Evolutionary conservation across 768 basidiomycete species (phyloP).

Genomic region (Serendipita sp.): DNA sequence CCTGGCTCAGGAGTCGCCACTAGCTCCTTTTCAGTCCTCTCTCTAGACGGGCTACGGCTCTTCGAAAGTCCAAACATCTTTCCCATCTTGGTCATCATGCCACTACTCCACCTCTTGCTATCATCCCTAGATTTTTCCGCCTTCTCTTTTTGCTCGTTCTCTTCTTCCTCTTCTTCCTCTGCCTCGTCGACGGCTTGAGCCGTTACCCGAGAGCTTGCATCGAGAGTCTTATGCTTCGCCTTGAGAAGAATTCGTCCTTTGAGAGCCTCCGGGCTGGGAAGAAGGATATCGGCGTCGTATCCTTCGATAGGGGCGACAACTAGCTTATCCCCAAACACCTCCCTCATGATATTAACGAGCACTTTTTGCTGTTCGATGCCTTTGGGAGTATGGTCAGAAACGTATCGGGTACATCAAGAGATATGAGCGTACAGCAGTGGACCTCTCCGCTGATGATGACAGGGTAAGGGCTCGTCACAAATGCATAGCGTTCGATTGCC

Average conservation of each 20-base stretch:
- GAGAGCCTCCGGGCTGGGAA: conserved; percentile 80
- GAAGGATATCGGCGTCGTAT: conserved; percentile 20
- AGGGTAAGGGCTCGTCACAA: conserved; percentile 80
- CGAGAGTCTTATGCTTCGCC: conserved; percentile 47
- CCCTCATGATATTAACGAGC: conserved; percentile 58
- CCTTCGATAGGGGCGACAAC: conserved; percentile 34
- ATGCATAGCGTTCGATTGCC: conserved; percentile 81
- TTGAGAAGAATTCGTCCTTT: conserved; percentile 72
- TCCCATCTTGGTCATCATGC: neutral
- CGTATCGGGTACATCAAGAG: neutral
- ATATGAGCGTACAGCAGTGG: conserved; percentile 39
- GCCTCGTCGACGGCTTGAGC: neutral
- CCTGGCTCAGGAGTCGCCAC: too few relatives aligned
- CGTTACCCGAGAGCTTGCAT: neutral
- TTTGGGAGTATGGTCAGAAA: neutral
- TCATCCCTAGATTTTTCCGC: neutral
- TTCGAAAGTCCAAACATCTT: neutral
- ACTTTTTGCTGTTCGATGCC: conserved; percentile 51
- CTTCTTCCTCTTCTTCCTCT: neutral
- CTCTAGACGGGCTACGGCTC: neutral
- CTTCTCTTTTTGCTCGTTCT: neutral
- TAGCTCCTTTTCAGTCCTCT: too few relatives aligned
- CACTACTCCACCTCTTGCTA: neutral
- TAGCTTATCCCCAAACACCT: conserved; percentile 40
- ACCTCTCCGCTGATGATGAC: conserved; percentile 88